Evolutionary conservation across 2,329 filamentous ascomycete genomes (phyloP).

Genomic region (Phialemoniopsis sp.): DNA sequence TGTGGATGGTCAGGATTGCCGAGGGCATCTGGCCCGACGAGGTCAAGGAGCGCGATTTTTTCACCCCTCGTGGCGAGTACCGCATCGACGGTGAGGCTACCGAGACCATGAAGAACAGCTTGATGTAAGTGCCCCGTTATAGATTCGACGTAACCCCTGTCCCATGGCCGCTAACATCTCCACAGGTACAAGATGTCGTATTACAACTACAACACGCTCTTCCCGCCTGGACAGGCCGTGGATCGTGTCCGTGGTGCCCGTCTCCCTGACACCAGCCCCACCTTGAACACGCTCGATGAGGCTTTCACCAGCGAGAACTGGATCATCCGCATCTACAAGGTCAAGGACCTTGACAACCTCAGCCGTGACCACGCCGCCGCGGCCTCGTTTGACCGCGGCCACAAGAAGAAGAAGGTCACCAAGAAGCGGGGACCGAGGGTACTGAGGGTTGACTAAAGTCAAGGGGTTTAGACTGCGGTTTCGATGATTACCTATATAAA

Average conservation of each 20-base stretch:
- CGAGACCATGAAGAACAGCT: conserved; percentile 96
- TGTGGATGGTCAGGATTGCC: conserved; percentile 99
- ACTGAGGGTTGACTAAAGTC: conserved; percentile 64
- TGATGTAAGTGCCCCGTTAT: conserved; percentile 72
- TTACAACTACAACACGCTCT: conserved; percentile 92
- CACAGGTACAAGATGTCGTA: conserved; percentile 99
- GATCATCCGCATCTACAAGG: conserved; percentile 99
- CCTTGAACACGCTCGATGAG: conserved; percentile 87
- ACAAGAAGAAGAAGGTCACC: conserved; percentile 75
- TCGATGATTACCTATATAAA: conserved; percentile 1
- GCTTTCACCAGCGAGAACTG: conserved; percentile 99
- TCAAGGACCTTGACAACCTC: conserved; percentile 97
- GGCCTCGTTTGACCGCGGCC: conserved; percentile 69
- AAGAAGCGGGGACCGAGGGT: conserved; percentile 72
- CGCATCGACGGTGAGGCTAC: conserved; percentile 89
- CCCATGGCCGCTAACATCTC: conserved; percentile 21
- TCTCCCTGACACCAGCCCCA: conserved; percentile 79
- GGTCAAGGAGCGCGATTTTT: conserved; percentile 94
- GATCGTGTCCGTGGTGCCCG: conserved; percentile 83
- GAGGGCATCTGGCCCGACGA: conserved; percentile 99
- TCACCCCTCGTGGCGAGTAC: conserved; percentile 91
- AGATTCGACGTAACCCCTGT: not conserved
- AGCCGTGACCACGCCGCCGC: conserved; percentile 76
- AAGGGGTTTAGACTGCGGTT: not conserved
- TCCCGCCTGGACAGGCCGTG: conserved; percentile 83